Evolutionary conservation across 75 land plant species (phyloP), one percentile per base, ranked within the genome.

Genomic region (Cupressus sempervirens): DNA sequence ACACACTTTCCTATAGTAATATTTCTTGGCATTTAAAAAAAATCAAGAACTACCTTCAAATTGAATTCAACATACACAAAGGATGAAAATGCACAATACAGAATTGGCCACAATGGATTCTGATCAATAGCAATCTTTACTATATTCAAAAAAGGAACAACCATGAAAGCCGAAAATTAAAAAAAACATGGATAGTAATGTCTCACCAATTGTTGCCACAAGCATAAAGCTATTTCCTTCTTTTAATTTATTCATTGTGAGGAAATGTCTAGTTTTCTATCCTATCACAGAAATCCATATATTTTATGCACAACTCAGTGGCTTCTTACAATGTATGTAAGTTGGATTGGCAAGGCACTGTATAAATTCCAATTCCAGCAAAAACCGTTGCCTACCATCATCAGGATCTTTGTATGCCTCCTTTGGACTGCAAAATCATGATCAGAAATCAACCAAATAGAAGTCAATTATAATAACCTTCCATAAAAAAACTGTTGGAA

Each of bases 291-390:
- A 72, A 72, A 72, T 35, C 74, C 35, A 32, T 72, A 72, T 72
- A 72, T 72, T 72, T 72, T 72, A 30, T 29, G 74, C 74, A 72
- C 35, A 72, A 32, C 8, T 72, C 74, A 35, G 41, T 18, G 50
- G 18, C 50, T 76, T 74, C 90, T 72, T 88, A 95, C 98, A 95
- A 85, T 96, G 95, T 12, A 96, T 96, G 82, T 96, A 96, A 15
- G 95, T 93, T 6, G 98, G 98, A 85, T 96, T 96, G 32, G 98
- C 98, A 20, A 95, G 88, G 74, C 97, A 95, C 90, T 96, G 98
- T 2, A 96, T 91, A 68, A 96, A 96, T 86, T 96, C 98, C 86
- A 96, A 83, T 76, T 96, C 98, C 53, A 96, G 92, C 75, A 95
- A 76, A 84, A 96, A 95, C 12, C 97, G 88, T 83, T 95, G 97